Evolutionary conservation across 1,139 yeast genomes (phyloP).

Genomic region (Blastobotrys aristatus): DNA sequence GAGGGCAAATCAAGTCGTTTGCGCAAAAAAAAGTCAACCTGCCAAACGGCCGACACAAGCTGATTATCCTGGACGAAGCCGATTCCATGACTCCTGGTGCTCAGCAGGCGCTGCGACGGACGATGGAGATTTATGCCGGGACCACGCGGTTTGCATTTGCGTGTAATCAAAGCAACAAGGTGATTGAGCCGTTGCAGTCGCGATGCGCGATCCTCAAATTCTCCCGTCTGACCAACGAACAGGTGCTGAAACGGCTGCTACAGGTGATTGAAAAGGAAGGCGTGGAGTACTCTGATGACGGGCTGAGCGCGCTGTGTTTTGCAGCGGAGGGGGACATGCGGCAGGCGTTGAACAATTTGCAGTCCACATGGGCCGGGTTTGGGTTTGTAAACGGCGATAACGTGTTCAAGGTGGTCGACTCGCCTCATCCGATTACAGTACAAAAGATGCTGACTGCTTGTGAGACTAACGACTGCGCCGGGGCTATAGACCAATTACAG

Average conservation of each 20-base stretch:
- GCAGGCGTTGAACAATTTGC: conserved; percentile 91
- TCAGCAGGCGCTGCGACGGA: conserved; percentile 92
- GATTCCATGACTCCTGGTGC: conserved; percentile 99
- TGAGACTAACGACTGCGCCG: conserved; percentile 50
- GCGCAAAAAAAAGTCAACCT: conserved; percentile 85
- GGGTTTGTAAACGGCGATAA: conserved; percentile 84
- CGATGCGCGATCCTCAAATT: conserved; percentile 94
- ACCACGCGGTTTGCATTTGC: conserved; percentile 97
- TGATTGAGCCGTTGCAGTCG: conserved; percentile 93
- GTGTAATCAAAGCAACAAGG: conserved; percentile 89
- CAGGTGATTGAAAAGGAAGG: conserved; percentile 67
- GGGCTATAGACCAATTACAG: conserved; percentile 61
- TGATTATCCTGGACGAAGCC: conserved; percentile 88
- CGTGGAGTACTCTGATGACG: conserved; percentile 81
- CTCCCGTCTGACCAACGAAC: conserved; percentile 74
- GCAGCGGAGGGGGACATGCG: conserved; percentile 99
- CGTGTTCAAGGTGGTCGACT: conserved; percentile 92
- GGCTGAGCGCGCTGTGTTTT: conserved; percentile 88
- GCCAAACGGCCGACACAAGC: conserved; percentile 77
- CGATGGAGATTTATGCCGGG: conserved; percentile 93
- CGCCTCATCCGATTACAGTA: conserved; percentile 89
- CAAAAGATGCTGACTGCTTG: conserved; percentile 66
- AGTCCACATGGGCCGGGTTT: conserved; percentile 91
- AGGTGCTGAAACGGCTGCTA: conserved; percentile 70
- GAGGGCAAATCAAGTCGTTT: conserved; percentile 88